These are phyloP conservation scores for Trichosanthes cucumerina DNA, from an alignment of 306 rosid genomes.

Conservation along the genomic window DNA sequence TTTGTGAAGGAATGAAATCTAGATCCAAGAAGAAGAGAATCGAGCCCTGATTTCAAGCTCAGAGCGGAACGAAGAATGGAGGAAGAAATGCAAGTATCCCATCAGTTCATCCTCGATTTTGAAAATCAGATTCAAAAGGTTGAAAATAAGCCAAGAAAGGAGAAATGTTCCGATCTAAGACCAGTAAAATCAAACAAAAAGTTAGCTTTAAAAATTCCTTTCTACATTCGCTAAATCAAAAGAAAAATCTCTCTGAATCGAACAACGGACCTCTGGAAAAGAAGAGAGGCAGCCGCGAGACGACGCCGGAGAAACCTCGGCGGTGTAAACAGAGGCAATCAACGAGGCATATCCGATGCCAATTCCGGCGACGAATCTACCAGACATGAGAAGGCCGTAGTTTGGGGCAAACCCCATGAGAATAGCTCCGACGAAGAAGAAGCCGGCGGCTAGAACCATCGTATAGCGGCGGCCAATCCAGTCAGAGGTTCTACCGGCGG, in stretches of 20 bases:
- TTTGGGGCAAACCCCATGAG: conserved; percentile 49
- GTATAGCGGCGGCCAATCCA: conserved; percentile 45
- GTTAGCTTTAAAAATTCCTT: too few species aligned
- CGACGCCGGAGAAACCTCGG: background rate
- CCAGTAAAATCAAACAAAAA: too few species aligned
- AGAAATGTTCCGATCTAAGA: background rate
- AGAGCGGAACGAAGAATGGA: too few species aligned
- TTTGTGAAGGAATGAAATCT: background rate
- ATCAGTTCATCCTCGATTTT: too few species aligned
- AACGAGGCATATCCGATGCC: background rate
- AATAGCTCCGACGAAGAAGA: conserved; percentile 44
- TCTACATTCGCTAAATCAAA: too few species aligned
- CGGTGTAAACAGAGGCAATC: background rate
- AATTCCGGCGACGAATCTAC: background rate
- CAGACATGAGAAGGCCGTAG: conserved; percentile 26
- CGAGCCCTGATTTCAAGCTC: background rate
- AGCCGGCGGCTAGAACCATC: conserved; percentile 25
- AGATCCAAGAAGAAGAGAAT: background rate
- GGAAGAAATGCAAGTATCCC: too few species aligned
- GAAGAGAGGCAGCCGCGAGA: background rate
- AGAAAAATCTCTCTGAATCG: background rate
- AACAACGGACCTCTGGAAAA: background rate
- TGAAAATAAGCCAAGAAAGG: too few species aligned
- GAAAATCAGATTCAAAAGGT: background rate
- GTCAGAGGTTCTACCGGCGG: background rate